These are phyloP conservation scores for Piper longum DNA, from an alignment of 164 flowering plant species.

Conservation along the genomic window DNA sequence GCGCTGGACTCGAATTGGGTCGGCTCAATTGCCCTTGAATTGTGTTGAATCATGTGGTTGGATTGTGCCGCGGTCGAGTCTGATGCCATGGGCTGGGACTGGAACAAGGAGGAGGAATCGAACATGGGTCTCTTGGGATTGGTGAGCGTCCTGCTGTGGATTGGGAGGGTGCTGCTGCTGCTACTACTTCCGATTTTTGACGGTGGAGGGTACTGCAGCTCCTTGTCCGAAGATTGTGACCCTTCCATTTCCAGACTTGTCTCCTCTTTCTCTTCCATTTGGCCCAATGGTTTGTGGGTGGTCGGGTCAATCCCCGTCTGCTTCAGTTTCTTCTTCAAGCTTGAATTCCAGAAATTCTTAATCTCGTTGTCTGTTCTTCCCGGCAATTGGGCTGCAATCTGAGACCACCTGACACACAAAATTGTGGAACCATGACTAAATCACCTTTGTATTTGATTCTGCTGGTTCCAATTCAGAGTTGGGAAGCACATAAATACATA, in stretches of 20 bases:
- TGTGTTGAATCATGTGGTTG: slow-evolving; percentile 10
- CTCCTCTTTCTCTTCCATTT: slow-evolving; percentile 17
- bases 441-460: neutral
- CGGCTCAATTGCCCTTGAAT: slow-evolving; percentile 10
- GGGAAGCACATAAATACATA: neutral
- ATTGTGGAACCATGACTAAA: neutral
- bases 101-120: slow-evolving; percentile 22
- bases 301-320: slow-evolving; percentile 77
- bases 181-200: slow-evolving; percentile 6
- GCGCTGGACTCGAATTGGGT: slow-evolving; percentile 15
- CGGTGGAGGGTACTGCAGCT: slow-evolving; percentile 2
- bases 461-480: neutral
- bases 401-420: slow-evolving; percentile 70
- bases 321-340: slow-evolving; percentile 67
- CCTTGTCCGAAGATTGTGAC: slow-evolving; percentile 8
- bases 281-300: slow-evolving; percentile 53
- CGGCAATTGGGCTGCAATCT: slow-evolving; percentile 73
- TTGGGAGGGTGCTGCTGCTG: slow-evolving; percentile 9
- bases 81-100: slow-evolving; percentile 11
- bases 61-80: slow-evolving; percentile 11
- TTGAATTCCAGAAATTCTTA: slow-evolving; percentile 84
- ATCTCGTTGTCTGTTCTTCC: slow-evolving; percentile 95
- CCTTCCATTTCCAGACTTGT: slow-evolving; percentile 9
- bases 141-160: slow-evolving; percentile 3
- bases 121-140: slow-evolving; percentile 16